Conservation (phyloP, 1,284 basidiomycete species). For the Fomitopsis betulina region DNA sequence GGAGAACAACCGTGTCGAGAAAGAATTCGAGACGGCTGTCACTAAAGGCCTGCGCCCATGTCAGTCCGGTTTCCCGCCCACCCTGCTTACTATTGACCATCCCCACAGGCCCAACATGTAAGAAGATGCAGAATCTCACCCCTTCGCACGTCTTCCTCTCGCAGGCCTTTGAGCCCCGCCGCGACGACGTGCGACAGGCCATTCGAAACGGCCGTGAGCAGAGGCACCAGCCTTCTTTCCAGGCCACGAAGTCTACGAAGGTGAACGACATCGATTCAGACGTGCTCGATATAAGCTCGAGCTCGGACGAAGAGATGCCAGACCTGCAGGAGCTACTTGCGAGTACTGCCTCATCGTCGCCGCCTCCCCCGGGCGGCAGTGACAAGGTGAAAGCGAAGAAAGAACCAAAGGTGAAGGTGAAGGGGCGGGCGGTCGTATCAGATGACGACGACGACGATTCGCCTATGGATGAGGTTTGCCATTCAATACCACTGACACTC, state of each 20-base stretch:
- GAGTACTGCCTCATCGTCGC: conserved; percentile 7
- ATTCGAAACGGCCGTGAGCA: conserved; percentile 13
- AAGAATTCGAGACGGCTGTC: conserved; percentile 48
- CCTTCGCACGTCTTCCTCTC: conserved; percentile 46
- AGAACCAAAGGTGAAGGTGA: conserved; percentile 5
- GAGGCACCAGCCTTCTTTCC: conserved; percentile 8
- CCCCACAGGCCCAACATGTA: conserved; percentile 49
- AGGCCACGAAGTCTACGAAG: background rate
- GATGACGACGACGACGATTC: background rate
- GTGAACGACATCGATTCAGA: conserved; percentile 10
- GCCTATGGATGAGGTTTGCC: background rate
- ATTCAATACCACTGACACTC: background rate
- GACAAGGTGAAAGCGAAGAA: background rate
- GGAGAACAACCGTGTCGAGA: conserved; percentile 49
- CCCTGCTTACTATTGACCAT: no score
- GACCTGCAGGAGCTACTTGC: conserved; percentile 31
- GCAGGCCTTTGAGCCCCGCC: conserved; percentile 50
- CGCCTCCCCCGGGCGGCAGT: background rate
- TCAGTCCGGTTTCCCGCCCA: conserved; percentile 24
- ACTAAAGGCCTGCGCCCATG: conserved; percentile 57
- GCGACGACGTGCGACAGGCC: conserved; percentile 25
- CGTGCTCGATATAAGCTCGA: conserved; percentile 23
- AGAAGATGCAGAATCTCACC: conserved; percentile 50
- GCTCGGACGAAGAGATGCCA: conserved; percentile 42
- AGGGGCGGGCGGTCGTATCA: background rate